Evolutionary conservation across 441 rosid genomes (phyloP).

Genomic region (Syzygium malaccense): DNA sequence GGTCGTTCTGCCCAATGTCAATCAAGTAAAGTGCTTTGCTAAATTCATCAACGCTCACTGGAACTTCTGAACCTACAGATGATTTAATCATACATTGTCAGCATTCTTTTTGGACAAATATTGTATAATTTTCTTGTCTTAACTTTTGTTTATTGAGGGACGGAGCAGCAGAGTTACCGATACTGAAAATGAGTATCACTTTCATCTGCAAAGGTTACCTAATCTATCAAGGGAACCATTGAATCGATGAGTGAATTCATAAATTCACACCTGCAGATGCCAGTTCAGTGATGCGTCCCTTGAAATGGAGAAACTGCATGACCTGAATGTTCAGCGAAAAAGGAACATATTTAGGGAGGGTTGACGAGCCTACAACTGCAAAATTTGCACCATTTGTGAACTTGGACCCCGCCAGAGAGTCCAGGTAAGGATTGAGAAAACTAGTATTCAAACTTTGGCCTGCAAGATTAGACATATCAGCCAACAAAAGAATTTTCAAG

Average conservation of each 20-base stretch:
- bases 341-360: conserved; percentile 66
- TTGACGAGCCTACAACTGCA: conserved; percentile 70
- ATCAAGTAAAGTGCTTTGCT: conserved; percentile 65
- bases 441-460: conserved; percentile 72
- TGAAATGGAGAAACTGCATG: conserved; percentile 83
- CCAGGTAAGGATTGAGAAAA: conserved; percentile 58
- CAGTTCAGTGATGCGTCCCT: conserved; percentile 53
- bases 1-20: conserved; percentile 81
- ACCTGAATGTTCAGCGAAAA: conserved; percentile 69
- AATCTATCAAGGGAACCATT: not conserved
- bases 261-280: conserved; percentile 28
- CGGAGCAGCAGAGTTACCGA: not conserved
- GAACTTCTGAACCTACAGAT: conserved; percentile 20
- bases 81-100: not conserved
- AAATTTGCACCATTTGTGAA: conserved; percentile 70
- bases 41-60: conserved; percentile 43
- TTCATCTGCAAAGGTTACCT: not conserved
- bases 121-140: not conserved
- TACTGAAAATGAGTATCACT: not conserved
- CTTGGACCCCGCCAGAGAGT: conserved; percentile 49
- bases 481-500: not conserved
- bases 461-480: conserved; percentile 20
- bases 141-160: not conserved
- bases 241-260: not conserved
- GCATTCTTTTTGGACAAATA: not conserved